Evolutionary conservation across 495 filamentous ascomycete species (phyloP).

Genomic region (Gamarada debralockiae): DNA sequence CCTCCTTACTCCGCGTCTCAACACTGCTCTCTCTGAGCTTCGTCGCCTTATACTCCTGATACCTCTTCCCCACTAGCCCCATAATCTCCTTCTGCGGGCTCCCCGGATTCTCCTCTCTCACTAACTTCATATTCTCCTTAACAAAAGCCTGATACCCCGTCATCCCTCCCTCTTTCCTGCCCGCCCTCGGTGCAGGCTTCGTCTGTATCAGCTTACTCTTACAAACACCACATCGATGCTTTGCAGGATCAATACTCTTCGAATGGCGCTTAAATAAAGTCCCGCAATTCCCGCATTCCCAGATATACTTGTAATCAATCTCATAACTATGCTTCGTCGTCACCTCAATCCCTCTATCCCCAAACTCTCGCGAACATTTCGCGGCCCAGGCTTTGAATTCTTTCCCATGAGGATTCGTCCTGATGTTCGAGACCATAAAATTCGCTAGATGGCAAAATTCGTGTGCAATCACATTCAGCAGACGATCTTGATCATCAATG

Average conservation of each 20-base stretch:
- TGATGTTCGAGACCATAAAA: conserved; percentile 70
- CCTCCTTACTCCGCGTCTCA: conserved; percentile 1
- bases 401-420: conserved; percentile 70
- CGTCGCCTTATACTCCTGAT: conserved; percentile 36
- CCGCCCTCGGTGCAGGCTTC: conserved; percentile 64
- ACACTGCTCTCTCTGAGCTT: conserved; percentile 7
- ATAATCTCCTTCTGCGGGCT: conserved; percentile 62
- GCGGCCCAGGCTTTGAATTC: conserved; percentile 75
- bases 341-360: conserved; percentile 58
- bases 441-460: conserved; percentile 94
- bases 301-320: conserved; percentile 87
- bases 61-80: conserved; percentile 50
- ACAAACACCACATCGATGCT: conserved; percentile 69
- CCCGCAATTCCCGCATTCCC: conserved; percentile 70
- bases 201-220: conserved; percentile 66
- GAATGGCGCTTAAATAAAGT: conserved; percentile 73
- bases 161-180: conserved; percentile 13
- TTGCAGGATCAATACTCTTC: conserved; percentile 67
- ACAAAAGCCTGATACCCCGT: conserved; percentile 65
- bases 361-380: conserved; percentile 33
- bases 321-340: conserved; percentile 85
- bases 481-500: conserved; percentile 68
- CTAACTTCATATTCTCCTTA: conserved; percentile 54
- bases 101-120: conserved; percentile 49
- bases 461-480: conserved; percentile 85